A percentile compares a stretch with the other conserved stretches of the same genome.
Evolutionary conservation across 164 flowering plant species (phyloP).

Genomic region (Aristolochia californica): DNA sequence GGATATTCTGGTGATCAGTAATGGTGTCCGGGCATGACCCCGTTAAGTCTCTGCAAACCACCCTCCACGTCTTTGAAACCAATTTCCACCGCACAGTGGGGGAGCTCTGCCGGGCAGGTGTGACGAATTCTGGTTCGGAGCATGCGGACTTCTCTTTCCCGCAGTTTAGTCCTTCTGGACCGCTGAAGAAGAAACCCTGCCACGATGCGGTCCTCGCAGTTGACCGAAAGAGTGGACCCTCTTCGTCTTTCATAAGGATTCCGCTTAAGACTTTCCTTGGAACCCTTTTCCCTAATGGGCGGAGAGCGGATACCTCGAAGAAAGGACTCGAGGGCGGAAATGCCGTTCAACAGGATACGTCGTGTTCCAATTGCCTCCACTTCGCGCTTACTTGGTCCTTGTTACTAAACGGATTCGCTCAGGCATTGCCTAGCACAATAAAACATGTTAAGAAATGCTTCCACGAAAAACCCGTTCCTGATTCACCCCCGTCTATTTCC

Average conservation of each 20-base stretch:
- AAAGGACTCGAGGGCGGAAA: conserved; percentile 26
- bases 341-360: conserved; percentile 25
- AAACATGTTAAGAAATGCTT: conserved; percentile 42
- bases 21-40: conserved; percentile 22
- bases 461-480: conserved; percentile 27
- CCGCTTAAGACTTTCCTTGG: conserved; percentile 47
- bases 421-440: conserved; percentile 46
- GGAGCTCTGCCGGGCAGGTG: conserved; percentile 40
- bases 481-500: conserved; percentile 8
- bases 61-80: conserved; percentile 56
- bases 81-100: conserved; percentile 54
- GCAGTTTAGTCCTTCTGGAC: conserved; percentile 11
- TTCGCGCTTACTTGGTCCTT: conserved; percentile 62
- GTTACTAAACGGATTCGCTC: conserved; percentile 44
- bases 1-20: not conserved
- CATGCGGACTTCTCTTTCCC: conserved; percentile 8
- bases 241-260: conserved; percentile 15
- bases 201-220: conserved; percentile 20
- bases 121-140: conserved; percentile 15
- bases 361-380: conserved; percentile 62
- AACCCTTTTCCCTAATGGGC: conserved; percentile 29
- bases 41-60: conserved; percentile 56
- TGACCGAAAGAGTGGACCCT: conserved; percentile 39
- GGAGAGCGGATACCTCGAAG: conserved; percentile 2
- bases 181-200: conserved; percentile 28